Evolutionary conservation across 257 asterid genomes (phyloP), one percentile per base, ranked within the genome.

Genomic region (Catharanthus roseus): DNA sequence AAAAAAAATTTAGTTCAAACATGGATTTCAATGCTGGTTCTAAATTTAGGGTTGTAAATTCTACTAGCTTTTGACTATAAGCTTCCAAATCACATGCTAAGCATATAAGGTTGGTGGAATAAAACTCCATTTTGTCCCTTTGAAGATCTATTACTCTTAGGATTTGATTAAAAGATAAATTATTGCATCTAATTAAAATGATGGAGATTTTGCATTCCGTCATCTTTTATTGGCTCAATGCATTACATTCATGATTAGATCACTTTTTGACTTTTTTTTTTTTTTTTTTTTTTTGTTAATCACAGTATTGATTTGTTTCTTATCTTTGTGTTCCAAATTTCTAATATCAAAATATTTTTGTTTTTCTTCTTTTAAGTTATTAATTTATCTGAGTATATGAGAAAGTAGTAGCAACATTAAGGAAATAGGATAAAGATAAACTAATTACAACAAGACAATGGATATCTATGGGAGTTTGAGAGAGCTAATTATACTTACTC

Each of bases 201-300:
- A 81, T 72, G 78, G 84, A 34, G 74, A 81, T 78, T 79, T 71
- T 67, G 33, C 75, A 71, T 72, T 77, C 31, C 21, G 16, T 74
- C 75, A 77, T 55, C 64, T 83, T 62, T 84, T 84, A 73, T 81
- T 76, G 89, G 87, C 89, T 85, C 87, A 77, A 88, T 85, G 86
- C 74, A 31, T 45, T 12, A 16, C 45, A 24, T 69, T 45, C 73
- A 77, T 87, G 69, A 83, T 83, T 77, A 31, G 62, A 60, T 54
- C 70, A 29, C 45, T 61, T 68, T 64, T 26, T 13, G 3, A 28
- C 73, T 62, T 75, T 70, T 29, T 15, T 4, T 8, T 38, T 38
- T 3, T 38, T 38, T 38, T 38, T 38, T 3, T 38, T 38, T 38
- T 38, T 8, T n/a, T n/a, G n/a, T n/a, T n/a, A n/a, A n/a, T n/a